Conservation (phyloP, 805 yeast genomes). For the Komagataella populi region DNA sequence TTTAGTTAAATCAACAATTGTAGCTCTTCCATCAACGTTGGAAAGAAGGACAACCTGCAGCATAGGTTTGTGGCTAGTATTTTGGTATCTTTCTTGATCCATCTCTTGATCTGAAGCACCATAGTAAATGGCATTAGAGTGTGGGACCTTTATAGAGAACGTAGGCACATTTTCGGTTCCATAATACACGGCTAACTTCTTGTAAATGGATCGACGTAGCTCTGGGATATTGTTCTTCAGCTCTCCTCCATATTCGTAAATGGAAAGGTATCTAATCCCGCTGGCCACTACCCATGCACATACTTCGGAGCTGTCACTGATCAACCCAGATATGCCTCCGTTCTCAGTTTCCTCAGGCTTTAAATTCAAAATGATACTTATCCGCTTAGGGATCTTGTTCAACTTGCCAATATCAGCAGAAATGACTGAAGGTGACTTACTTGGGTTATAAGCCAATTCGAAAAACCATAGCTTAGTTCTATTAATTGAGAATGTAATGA, state of each 20-base stretch:
- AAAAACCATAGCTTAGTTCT: conserved; percentile 41
- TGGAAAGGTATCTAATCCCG: conserved; percentile 58
- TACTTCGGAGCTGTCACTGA: conserved; percentile 65
- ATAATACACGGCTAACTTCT: conserved; percentile 55
- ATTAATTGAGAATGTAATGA: conserved; percentile 36
- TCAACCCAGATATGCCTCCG: conserved; percentile 75
- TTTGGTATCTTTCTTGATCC: conserved; percentile 12
- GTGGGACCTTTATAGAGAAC: conserved; percentile 54
- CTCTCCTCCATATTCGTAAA: conserved; percentile 72
- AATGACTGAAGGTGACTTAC: conserved; percentile 73
- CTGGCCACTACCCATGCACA: conserved; percentile 83
- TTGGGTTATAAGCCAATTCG: conserved; percentile 52
- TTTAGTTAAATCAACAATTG: conserved; percentile 77
- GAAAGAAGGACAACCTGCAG: conserved; percentile 58
- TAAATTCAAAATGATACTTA: conserved; percentile 65
- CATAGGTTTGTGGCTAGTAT: conserved; percentile 22
- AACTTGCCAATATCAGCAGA: conserved; percentile 68
- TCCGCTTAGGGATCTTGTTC: conserved; percentile 60
- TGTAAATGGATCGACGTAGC: conserved; percentile 39
- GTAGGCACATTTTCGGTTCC: conserved; percentile 58
- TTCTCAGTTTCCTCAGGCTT: conserved; percentile 73
- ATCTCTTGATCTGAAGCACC: conserved; percentile 21
- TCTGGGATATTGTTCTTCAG: conserved; percentile 41
- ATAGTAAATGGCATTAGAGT: conserved; percentile 35
- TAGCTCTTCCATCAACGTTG: conserved; percentile 74